Evolutionary conservation across 768 basidiomycete species (phyloP).

Genomic region (Leucosporidium scottii): DNA sequence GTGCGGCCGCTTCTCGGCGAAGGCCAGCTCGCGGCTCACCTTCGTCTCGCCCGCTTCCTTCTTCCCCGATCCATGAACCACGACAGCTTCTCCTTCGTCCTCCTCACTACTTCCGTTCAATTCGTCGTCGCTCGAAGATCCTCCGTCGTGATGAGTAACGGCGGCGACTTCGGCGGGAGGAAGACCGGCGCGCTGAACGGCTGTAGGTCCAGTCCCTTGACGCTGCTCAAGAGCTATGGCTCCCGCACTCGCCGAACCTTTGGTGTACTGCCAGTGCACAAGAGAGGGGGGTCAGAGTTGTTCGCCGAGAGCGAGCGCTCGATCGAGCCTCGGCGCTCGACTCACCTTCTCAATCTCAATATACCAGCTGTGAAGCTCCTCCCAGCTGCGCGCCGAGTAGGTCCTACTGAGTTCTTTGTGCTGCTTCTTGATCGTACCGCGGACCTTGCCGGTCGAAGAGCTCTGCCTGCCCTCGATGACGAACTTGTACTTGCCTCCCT

Average conservation of each 20-base stretch:
- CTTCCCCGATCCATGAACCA: background rate
- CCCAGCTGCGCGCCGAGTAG: conserved; percentile 15
- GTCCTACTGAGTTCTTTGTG: background rate
- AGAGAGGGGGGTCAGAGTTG: too few species aligned
- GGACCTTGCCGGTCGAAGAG: conserved; percentile 4
- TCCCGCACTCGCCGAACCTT: background rate
- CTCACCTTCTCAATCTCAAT: conserved; percentile 4
- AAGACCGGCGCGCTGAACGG: background rate
- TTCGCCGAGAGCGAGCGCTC: too few species aligned
- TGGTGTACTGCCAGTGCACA: background rate
- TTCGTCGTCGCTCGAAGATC: background rate
- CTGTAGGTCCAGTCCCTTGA: background rate
- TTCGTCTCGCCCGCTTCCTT: background rate
- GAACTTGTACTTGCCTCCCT: conserved; percentile 10
- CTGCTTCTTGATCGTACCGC: background rate
- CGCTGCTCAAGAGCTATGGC: background rate
- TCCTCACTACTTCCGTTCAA: conserved; percentile 1
- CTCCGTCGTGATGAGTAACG: background rate
- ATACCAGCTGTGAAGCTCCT: conserved; percentile 25
- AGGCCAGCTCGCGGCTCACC: background rate
- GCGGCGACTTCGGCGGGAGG: background rate
- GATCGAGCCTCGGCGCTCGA: too few species aligned
- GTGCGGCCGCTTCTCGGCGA: too few species aligned
- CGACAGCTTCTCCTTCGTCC: background rate
- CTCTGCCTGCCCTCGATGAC: conserved; percentile 12